Evolutionary conservation across 352 stramenopile species (phyloP).

Genomic region (Globisporangium cederbergense): DNA sequence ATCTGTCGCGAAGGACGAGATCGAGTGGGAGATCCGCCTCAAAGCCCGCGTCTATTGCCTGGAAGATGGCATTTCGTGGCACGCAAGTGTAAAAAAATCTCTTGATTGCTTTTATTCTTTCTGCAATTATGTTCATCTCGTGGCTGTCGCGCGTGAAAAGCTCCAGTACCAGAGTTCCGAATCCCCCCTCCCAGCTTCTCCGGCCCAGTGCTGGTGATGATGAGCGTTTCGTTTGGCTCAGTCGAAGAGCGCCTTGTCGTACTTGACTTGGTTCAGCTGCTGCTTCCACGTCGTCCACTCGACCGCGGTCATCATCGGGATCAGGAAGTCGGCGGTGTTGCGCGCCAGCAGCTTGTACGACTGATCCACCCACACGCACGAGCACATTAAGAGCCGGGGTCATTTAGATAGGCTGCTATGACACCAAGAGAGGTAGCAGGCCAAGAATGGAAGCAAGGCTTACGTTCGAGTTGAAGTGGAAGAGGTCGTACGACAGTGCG

Average conservation of each 20-base stretch:
- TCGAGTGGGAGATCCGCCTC: conserved; percentile 4
- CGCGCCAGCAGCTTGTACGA: conserved; percentile 74
- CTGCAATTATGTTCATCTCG: conserved; percentile 12
- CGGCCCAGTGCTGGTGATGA: not conserved
- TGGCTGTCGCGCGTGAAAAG: not conserved
- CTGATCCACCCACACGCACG: conserved; percentile 23
- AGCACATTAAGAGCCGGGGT: not conserved
- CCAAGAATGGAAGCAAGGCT: conserved; percentile 7
- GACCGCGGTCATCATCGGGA: conserved; percentile 78
- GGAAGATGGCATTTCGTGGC: conserved; percentile 5
- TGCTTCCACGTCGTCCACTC: conserved; percentile 86
- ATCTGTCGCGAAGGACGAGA: not conserved
- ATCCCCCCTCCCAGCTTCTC: not conserved
- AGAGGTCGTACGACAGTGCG: conserved; percentile 62
- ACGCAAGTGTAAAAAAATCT: conserved; percentile 17
- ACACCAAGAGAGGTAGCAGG: not conserved
- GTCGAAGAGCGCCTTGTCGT: conserved; percentile 80
- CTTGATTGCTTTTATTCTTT: conserved; percentile 19
- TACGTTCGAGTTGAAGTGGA: conserved; percentile 83
- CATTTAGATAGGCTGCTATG: not conserved
- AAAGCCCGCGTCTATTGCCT: conserved; percentile 1
- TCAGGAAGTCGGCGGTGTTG: conserved; percentile 71
- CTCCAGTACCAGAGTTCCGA: not conserved
- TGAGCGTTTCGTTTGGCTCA: conserved; percentile 18
- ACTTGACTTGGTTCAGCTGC: conserved; percentile 63